Evolutionary conservation across 805 yeast species (phyloP).

Genomic region (Yarrowia bubula): DNA sequence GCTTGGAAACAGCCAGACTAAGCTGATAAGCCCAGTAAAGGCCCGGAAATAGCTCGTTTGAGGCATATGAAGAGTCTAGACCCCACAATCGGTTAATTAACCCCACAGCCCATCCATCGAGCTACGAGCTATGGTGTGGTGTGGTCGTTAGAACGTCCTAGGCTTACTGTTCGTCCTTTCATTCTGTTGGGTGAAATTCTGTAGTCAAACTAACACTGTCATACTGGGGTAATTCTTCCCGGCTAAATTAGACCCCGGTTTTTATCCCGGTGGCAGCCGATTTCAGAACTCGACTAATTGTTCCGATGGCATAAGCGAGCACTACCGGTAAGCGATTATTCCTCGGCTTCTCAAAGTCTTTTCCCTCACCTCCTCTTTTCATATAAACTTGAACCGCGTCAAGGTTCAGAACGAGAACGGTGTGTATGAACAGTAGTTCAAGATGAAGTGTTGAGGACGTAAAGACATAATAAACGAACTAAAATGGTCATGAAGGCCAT

Average conservation of each 20-base stretch:
- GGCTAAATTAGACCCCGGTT: constrained; percentile 2
- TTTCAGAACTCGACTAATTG: background rate
- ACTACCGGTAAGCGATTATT: background rate
- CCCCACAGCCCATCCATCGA: constrained; percentile 1
- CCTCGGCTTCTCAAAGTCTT: background rate
- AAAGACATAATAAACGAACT: background rate
- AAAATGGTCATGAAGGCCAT: background rate
- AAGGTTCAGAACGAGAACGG: too few relatives aligned
- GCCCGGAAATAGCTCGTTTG: background rate
- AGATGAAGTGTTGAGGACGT: too few relatives aligned
- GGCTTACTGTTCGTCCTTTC: background rate
- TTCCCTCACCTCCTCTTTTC: too few relatives aligned
- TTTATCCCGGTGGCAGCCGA: background rate
- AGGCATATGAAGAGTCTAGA: background rate
- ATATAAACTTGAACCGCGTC: constrained; percentile 1
- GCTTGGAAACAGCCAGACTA: background rate
- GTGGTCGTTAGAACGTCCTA: too few relatives aligned
- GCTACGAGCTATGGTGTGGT: background rate
- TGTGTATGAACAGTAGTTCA: too few relatives aligned
- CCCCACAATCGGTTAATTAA: background rate
- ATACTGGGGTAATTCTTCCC: background rate
- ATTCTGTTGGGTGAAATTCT: background rate
- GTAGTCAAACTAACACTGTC: background rate
- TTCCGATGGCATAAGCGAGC: background rate
- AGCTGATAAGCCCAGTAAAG: background rate